Evolutionary conservation across 108 stramenopile species (phyloP), one percentile per base, ranked within the genome.

Genomic region (Pseudonitzschia delicatissima): DNA sequence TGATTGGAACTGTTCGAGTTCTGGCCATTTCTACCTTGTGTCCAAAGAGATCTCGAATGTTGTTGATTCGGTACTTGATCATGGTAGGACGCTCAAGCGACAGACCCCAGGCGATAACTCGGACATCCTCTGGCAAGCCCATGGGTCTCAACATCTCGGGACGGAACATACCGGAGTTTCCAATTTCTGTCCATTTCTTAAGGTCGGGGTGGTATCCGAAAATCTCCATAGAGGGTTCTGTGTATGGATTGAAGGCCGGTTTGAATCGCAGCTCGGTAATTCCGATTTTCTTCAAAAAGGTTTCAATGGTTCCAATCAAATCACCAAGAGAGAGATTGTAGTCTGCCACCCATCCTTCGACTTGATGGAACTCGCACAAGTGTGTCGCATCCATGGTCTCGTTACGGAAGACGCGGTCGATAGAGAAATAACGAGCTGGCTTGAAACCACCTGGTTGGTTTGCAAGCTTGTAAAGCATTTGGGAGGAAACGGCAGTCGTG

Each of bases 301-400:
- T 96, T 71, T 94, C 93, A 76, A 99, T 99, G 21, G 93, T 94
- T 49, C 99, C 98, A 71, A 99, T 98, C 67, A 99, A 77, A 72
- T 99, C 96, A 26, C 97, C 98, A 26, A 99, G 78, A 37, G 88
- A 87, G 12, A 99, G 81, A 76, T 99, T 82, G 76, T 98, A 97
- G 82, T 99, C 99, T 13, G 99, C 99, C 26, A 99, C 96, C 70
- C 99, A 76, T 40, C 99, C 99, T 77, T 99, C 99, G 21, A 99
- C 99, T 87, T 99, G 95, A 70, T 99, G 99, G 72, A 99, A 99
- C 73, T 99, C 99, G 67, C 98, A 99, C 67, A 99, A 78, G 68
- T 99, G 99, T 21, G 99, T 99, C 17, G 98, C 97, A 77, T 99
- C 99, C 96, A 99, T 98, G 47, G 94, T 96, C 76, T 99, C 99